phyloP scores from a whole-genome alignment of 192 early-diverging fungal genomes.

The Gamsiella multidivaricata region DNA sequence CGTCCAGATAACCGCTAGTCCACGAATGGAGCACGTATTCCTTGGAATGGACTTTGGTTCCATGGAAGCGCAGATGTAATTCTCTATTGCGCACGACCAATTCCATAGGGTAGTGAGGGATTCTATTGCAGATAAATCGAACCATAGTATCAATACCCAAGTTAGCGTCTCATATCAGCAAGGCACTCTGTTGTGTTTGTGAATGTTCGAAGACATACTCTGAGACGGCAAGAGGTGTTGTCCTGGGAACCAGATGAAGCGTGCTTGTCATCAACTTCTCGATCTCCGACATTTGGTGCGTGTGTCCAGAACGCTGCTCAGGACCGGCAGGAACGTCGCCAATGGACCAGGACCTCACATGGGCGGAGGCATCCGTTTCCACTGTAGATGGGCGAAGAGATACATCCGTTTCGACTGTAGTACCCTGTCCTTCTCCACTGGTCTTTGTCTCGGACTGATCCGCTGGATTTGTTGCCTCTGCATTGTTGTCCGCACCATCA shows the following conservation, averaged over 20 bases:
- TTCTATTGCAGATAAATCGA: neutral
- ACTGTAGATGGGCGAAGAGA: neutral
- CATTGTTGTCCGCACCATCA: neutral
- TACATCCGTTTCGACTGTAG: too few relatives aligned
- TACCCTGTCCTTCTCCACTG: too few relatives aligned
- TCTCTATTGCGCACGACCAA: constrained; percentile 45
- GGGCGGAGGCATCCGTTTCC: neutral
- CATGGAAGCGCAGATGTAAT: constrained; percentile 46
- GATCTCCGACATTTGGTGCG: constrained; percentile 39
- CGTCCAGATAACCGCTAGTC: constrained; percentile 49
- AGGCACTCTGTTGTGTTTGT: neutral
- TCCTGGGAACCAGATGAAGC: constrained; percentile 42
- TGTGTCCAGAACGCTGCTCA: constrained; percentile 17
- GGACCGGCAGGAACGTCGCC: neutral
- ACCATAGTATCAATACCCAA: too few relatives aligned
- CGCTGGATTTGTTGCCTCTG: too few relatives aligned
- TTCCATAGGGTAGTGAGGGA: constrained; percentile 52
- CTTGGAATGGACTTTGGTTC: constrained; percentile 48
- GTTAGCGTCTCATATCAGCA: too few relatives aligned
- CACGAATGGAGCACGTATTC: constrained; percentile 52
- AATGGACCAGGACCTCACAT: constrained; percentile 4
- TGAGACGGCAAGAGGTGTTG: constrained; percentile 13
- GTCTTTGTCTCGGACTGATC: neutral
- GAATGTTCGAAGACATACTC: constrained; percentile 30
- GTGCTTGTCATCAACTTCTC: constrained; percentile 48